Evolutionary conservation across 805 yeast species (phyloP).

Genomic region (Lipomyces starkeyi): DNA sequence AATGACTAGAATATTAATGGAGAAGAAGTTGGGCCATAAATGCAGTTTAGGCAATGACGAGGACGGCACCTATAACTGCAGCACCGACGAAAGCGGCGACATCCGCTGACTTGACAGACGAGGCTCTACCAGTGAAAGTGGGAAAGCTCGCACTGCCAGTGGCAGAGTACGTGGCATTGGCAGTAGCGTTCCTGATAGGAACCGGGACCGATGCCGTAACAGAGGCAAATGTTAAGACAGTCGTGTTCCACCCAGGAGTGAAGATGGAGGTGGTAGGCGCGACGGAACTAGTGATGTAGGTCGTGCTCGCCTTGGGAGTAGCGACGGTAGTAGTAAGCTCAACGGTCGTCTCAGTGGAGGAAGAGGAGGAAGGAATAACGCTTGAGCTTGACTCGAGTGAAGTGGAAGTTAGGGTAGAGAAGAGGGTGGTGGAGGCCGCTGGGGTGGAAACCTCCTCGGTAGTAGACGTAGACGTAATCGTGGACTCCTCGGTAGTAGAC

Average conservation of each 20-base stretch:
- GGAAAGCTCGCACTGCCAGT: slow-evolving; percentile 7
- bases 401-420: neutral
- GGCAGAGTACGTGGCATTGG: slow-evolving; percentile 6
- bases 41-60: slow-evolving; percentile 3
- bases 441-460: neutral
- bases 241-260: slow-evolving; percentile 2
- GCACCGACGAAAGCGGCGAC: neutral
- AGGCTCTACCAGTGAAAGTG: slow-evolving; percentile 12
- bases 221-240: neutral
- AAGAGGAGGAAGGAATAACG: neutral
- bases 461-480: neutral
- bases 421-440: neutral
- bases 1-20: neutral
- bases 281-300: slow-evolving; percentile 15
- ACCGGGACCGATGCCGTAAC: neutral
- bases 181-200: neutral
- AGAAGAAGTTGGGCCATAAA: neutral
- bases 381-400: neutral
- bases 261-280: slow-evolving; percentile 13
- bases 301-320: slow-evolving; percentile 9
- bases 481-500: neutral
- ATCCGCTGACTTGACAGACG: neutral
- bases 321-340: slow-evolving; percentile 6
- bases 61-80: neutral
- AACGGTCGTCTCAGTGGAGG: neutral